phyloP scores from a whole-genome alignment of 345 rosid genomes.

The Eucalyptus cladocalyx region DNA sequence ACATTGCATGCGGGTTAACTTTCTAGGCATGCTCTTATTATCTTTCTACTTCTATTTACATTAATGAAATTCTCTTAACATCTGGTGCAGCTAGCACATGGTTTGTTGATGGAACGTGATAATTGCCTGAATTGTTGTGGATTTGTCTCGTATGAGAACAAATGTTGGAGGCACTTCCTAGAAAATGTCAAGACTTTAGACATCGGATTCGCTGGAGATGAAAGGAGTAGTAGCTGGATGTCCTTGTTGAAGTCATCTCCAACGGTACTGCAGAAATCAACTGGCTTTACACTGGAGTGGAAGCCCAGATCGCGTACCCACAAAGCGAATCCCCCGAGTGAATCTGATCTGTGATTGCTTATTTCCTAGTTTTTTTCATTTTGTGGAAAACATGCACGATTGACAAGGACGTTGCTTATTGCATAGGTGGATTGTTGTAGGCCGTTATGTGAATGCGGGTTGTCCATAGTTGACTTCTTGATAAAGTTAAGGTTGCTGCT shows the following conservation, averaged over 20 bases:
- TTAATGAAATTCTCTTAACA: not conserved
- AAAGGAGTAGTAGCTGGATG: not conserved
- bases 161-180: constrained; percentile 31
- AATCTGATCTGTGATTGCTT: not conserved
- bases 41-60: not conserved
- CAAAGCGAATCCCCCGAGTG: not conserved
- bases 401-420: not conserved
- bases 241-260: constrained; percentile 7
- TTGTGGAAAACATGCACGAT: not conserved
- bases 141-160: not conserved
- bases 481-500: not conserved
- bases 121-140: constrained; percentile 11
- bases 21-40: not conserved
- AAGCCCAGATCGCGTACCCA: not conserved
- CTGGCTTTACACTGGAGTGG: constrained; percentile 4
- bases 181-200: not conserved
- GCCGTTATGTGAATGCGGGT: not conserved
- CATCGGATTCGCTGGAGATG: not conserved
- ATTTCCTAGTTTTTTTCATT: not conserved
- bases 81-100: not conserved
- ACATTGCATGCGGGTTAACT: not conserved
- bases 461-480: not conserved
- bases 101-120: not conserved
- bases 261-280: not conserved
- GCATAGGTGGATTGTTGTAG: not conserved